phyloP scores from a whole-genome alignment of 352 stramenopile species.

The Phytophthora fragariae region DNA sequence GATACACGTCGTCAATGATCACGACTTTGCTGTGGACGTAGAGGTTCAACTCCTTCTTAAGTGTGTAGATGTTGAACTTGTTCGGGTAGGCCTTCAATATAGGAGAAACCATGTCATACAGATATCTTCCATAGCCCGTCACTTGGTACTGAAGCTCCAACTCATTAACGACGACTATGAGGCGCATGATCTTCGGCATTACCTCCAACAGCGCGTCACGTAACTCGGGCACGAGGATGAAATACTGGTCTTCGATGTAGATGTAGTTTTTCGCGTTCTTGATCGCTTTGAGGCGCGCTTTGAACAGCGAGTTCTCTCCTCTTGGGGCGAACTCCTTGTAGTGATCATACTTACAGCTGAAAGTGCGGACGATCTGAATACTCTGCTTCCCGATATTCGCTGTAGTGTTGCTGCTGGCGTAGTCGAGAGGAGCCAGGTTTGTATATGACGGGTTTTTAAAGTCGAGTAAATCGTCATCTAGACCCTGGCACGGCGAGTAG shows the following conservation, averaged over 20 bases:
- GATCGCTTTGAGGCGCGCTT: constrained; percentile 48
- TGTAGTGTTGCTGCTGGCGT: constrained; percentile 6
- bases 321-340: constrained; percentile 59
- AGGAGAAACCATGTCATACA: constrained; percentile 60
- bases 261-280: constrained; percentile 49
- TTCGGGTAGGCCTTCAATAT: constrained; percentile 41
- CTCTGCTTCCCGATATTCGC: constrained; percentile 27
- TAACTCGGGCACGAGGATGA: constrained; percentile 47
- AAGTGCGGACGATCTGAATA: constrained; percentile 53
- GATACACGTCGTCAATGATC: constrained; percentile 68
- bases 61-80: constrained; percentile 45
- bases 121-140: constrained; percentile 51
- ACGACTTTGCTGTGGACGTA: constrained; percentile 67
- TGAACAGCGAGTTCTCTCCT: constrained; percentile 55
- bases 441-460: constrained; percentile 49
- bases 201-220: constrained; percentile 52
- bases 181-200: constrained; percentile 48
- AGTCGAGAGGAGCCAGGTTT: constrained; percentile 4
- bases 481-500: constrained; percentile 26
- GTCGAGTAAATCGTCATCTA: constrained; percentile 42
- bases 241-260: constrained; percentile 32
- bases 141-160: constrained; percentile 33
- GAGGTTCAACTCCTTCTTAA: constrained; percentile 42
- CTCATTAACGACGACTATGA: constrained; percentile 55
- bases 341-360: constrained; percentile 56